Conservation (phyloP, 371 early-diverging fungal genomes). For the Mortierella sp. region DNA sequence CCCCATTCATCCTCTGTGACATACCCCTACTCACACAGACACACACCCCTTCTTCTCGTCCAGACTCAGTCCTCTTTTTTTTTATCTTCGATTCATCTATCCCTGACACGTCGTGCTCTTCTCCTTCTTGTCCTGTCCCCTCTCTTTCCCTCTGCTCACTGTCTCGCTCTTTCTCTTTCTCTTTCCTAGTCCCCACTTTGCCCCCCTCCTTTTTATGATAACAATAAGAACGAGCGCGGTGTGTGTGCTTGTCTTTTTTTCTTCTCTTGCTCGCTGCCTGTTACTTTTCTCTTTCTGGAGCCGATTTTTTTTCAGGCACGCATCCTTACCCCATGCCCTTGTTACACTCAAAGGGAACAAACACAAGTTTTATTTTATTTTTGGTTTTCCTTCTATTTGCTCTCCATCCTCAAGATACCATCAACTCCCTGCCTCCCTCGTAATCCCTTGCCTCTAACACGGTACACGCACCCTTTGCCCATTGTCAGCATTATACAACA, state of each 20-base stretch:
- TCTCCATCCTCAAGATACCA: too few species aligned
- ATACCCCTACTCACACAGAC: background rate
- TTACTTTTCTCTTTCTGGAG: background rate
- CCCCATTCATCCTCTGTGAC: background rate
- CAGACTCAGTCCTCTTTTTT: conserved; percentile 11
- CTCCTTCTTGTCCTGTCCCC: background rate
- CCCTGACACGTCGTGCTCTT: conserved; percentile 2
- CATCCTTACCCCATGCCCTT: conserved; percentile 15
- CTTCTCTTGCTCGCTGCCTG: background rate
- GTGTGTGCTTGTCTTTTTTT: background rate
- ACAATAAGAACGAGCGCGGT: background rate
- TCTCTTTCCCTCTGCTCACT: conserved; percentile 1
- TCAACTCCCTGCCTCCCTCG: too few species aligned
- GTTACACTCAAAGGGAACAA: conserved; percentile 16
- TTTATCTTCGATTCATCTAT: background rate
- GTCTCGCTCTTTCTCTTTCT: background rate
- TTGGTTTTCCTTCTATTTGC: too few species aligned
- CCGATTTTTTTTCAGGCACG: background rate
- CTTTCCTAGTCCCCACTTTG: background rate
- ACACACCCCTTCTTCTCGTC: conserved; percentile 1
- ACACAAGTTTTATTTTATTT: background rate
- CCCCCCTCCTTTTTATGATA: conserved; percentile 1
- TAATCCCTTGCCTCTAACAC: too few species aligned
- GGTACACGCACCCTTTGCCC: background rate
- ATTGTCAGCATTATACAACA: background rate